Conservation (phyloP, 2,329 filamentous ascomycete genomes). For the Leptoxyphium fumago region DNA sequence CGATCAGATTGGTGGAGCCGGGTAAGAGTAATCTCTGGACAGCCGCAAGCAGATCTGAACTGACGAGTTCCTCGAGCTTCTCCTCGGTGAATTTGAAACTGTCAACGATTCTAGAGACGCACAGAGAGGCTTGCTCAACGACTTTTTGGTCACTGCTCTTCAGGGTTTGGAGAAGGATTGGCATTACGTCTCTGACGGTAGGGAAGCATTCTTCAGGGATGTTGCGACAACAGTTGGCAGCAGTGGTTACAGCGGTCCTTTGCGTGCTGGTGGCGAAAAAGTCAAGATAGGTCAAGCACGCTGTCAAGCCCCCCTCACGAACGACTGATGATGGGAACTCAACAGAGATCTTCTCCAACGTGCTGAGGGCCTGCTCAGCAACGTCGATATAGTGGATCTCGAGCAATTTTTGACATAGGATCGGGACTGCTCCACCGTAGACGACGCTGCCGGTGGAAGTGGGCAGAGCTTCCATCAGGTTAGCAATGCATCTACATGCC, state of each 20-base stretch:
- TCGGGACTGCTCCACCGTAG: conserved; percentile 88
- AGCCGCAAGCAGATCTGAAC: conserved; percentile 69
- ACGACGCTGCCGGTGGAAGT: conserved; percentile 90
- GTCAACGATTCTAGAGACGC: conserved; percentile 89
- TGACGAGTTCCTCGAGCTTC: conserved; percentile 86
- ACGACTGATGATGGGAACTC: conserved; percentile 94
- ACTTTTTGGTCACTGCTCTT: conserved; percentile 90
- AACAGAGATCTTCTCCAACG: conserved; percentile 89
- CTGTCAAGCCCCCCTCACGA: conserved; percentile 82
- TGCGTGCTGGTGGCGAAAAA: conserved; percentile 98
- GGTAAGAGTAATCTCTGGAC: conserved; percentile 79
- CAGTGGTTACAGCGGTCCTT: conserved; percentile 88
- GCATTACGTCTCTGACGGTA: conserved; percentile 91
- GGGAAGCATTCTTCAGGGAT: conserved; percentile 87
- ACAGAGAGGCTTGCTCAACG: conserved; percentile 89
- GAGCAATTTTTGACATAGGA: conserved; percentile 85
- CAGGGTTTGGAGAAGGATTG: conserved; percentile 78
- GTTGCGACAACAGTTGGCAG: conserved; percentile 95
- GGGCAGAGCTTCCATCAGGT: conserved; percentile 92
- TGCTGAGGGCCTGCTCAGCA: conserved; percentile 91
- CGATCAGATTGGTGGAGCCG: conserved; percentile 89
- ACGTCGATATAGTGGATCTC: conserved; percentile 96
- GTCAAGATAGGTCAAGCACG: conserved; percentile 90
- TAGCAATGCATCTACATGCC: conserved; percentile 87
- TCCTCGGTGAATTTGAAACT: conserved; percentile 82